Evolutionary conservation across 352 stramenopile species (phyloP).

Genomic region (Lagenidium giganteum): DNA sequence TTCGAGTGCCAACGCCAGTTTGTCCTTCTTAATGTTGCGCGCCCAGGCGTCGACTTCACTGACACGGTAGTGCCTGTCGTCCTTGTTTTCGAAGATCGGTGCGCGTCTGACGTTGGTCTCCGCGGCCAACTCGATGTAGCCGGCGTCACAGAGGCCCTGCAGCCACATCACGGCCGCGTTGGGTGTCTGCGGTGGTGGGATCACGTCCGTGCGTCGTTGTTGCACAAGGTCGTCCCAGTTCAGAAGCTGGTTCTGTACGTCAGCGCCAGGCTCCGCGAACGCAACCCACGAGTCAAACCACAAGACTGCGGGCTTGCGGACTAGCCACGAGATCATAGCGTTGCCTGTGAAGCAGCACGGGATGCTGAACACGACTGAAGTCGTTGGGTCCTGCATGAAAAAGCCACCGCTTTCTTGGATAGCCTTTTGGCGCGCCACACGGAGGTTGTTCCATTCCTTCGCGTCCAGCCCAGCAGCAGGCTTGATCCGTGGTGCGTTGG

Average conservation of each 20-base stretch:
- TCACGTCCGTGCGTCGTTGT: no score
- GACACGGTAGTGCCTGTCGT: slow-evolving; percentile 47
- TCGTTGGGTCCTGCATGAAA: slow-evolving; percentile 50
- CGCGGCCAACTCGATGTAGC: slow-evolving; percentile 60
- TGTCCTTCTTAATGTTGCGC: slow-evolving; percentile 19
- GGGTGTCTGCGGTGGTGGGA: no score
- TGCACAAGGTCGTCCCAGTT: slow-evolving; percentile 37
- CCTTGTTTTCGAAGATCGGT: slow-evolving; percentile 35
- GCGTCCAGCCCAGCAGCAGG: slow-evolving; percentile 11
- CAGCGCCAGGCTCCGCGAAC: slow-evolving; percentile 29
- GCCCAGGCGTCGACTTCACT: slow-evolving; percentile 50
- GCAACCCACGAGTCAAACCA: slow-evolving; percentile 51
- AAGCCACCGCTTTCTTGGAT: slow-evolving; percentile 38
- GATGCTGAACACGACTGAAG: slow-evolving; percentile 21
- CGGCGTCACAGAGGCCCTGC: slow-evolving; percentile 45
- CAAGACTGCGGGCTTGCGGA: slow-evolving; percentile 29
- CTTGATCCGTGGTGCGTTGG: slow-evolving; percentile 12
- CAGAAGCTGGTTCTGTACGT: slow-evolving; percentile 19
- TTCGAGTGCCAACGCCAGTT: no score
- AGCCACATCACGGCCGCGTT: slow-evolving; percentile 56
- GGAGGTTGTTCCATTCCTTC: slow-evolving; percentile 47
- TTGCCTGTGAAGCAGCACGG: slow-evolving; percentile 53
- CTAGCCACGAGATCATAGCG: slow-evolving; percentile 60
- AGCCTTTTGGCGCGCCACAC: slow-evolving; percentile 32
- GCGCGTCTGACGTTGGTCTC: slow-evolving; percentile 40